These are phyloP conservation scores for Tripterygium wilfordii DNA, from an alignment of 177 flowering plant genomes.

Conservation along the genomic window DNA sequence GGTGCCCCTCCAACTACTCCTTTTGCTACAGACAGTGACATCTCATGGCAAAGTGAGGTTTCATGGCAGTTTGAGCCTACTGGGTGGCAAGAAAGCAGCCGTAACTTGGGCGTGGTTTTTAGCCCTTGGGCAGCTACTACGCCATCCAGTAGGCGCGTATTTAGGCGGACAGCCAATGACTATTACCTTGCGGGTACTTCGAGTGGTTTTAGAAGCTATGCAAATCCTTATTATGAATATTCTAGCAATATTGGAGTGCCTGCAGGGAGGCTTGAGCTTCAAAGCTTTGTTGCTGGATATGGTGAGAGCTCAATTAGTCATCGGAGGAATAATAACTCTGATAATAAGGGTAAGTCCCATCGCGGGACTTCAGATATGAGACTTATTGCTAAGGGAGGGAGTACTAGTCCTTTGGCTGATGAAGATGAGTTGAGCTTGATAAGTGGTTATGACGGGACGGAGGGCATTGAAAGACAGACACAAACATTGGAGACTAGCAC, in stretches of 20 bases:
- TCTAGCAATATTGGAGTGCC: constrained; percentile 18
- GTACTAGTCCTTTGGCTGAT: constrained; percentile 21
- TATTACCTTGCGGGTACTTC: constrained; percentile 37
- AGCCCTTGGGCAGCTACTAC: constrained; percentile 46
- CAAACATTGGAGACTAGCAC: constrained; percentile 6
- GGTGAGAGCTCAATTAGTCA: constrained; percentile 13
- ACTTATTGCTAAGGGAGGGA: constrained; percentile 10
- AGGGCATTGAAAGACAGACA: constrained; percentile 13
- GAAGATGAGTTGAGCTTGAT: constrained; percentile 22
- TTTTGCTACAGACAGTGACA: constrained; percentile 34
- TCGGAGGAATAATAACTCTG: background rate
- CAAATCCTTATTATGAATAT: constrained; percentile 23
- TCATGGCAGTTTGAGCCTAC: constrained; percentile 68
- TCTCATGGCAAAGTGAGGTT: constrained; percentile 64
- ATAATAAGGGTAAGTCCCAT: constrained; percentile 9
- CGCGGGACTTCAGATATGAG: constrained; percentile 8
- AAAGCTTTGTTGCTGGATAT: constrained; percentile 40
- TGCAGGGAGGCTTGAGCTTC: constrained; percentile 48
- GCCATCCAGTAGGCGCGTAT: constrained; percentile 15
- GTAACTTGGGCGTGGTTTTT: constrained; percentile 43
- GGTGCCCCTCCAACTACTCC: constrained; percentile 34
- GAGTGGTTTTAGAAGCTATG: constrained; percentile 16
- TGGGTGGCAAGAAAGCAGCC: constrained; percentile 34
- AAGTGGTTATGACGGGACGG: constrained; percentile 10
- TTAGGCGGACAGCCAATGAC: constrained; percentile 47